Base-by-base conservation (phyloP, 164 flowering plant genomes). In the Amborella trichopoda region DNA sequence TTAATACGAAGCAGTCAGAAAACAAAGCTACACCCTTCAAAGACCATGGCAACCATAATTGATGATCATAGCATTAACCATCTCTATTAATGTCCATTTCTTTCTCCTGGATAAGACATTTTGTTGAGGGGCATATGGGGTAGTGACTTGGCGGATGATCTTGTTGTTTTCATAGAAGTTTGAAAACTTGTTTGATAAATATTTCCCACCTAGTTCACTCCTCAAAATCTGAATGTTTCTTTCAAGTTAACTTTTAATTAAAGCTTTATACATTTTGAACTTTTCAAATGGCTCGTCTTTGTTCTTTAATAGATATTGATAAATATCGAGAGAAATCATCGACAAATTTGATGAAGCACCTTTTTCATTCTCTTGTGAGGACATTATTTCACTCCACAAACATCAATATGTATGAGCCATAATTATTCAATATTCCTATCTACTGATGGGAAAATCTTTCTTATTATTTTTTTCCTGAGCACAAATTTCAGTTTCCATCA, bases 41-140 rank as follows among this genome's bases (percentile, higher is more conserved):
- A n/a, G 4, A 25, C 13, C 2, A 38, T 18, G 12, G 13, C 5
- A 1, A 16, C 23, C 23, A 9, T 6, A 40, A 52, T 34, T 40
- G 1, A 41, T 9, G 2, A 52, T 8, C 44, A 50, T 37, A 37
- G 3, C 30, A 26, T 50, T 52, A 14, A 43, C 11, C 48, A 42
- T 52, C 1, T 53, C 16, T 2, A 22, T 16, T 3, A 32, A 23
- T 4, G 50, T 32, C 13, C 1, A 41, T 12, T 52, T 27, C 23
- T 52, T 52, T 12, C 40, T 22, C 16, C 43, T 20, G 8, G 21
- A 19, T 9, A 41, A 8, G 10, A 39, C 48, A 42, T 52, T 52
- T 3, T 16, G 21, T 52, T 42, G 27, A 20, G 13, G 56, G 19
- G 46, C 12, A 11, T 42, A 42, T 16, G 48, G 40, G 2, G 38